Base-by-base conservation (phyloP, 306 rosid genomes). In the Cicer yamashitae region DNA sequence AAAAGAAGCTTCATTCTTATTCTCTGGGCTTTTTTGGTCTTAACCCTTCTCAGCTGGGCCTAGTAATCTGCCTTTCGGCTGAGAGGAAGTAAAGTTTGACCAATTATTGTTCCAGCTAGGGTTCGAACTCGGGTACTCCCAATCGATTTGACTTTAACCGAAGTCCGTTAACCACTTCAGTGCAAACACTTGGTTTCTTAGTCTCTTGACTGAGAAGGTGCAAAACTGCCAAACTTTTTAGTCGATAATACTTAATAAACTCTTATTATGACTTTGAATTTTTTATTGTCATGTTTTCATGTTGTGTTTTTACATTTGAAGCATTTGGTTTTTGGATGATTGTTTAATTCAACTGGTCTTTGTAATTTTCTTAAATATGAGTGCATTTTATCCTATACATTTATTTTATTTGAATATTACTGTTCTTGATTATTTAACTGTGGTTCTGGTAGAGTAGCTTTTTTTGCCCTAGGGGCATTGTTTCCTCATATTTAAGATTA, bases 181-280 rank as follows among this genome's bases (percentile, higher is more conserved):
- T 4, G 6, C 37, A 30, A 30, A 0, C 37, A 30, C 5, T 30
- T 30, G 37, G 37, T 30, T 30, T 30, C 37, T 54, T 37, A 53
- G 18, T 54, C 57, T 56, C 67, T 66, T 76, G 67, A 67, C 39
- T 59, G 47, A 62, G 44, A 63, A 64, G 64, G 53, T 8, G n/a
- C 71, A 48, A 17, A 13, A 12, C 40, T 67, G 61, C 46, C 48
- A 34, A 67, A 77, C 34, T 56, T 54, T 12, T 22, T 77, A 59
- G 39, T 77, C 12, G 13, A 47, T 58, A 45, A 46, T 6, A 67
- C 39, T 44, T 37, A 10, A 56, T 13, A 17, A 48, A 47, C 52
- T 13, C 39, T 57, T 46, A 30, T 30, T 30, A 30, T 30, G 37
- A 30, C 37, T 2, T 4, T 4, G 8, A 47, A 22, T 6, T n/a